Evolutionary conservation across 208 protist species (phyloP).

Genomic region (Wallacemonas sp.): DNA sequence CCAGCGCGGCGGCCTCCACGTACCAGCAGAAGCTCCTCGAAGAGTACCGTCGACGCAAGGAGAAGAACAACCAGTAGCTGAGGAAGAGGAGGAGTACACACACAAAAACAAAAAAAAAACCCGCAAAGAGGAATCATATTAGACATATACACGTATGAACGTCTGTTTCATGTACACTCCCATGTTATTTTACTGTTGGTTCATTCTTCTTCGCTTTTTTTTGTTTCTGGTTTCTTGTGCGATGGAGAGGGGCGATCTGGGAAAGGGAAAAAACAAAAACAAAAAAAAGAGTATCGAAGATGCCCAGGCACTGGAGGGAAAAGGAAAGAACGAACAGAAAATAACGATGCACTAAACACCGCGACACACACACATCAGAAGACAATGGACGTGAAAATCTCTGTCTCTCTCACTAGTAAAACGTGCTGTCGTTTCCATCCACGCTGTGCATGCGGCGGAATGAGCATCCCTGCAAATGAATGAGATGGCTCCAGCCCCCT

Average conservation of each 20-base stretch:
- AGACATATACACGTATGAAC: neutral
- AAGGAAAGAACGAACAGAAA: slow-evolving; percentile 1
- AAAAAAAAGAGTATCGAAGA: too few species aligned
- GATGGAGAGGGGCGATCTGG: too few species aligned
- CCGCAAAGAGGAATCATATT: neutral
- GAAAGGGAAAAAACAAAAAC: too few species aligned
- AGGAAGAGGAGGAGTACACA: slow-evolving; percentile 8
- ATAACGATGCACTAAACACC: neutral
- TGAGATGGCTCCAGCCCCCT: neutral
- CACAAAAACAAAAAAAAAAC: slow-evolving; percentile 10
- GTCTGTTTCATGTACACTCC: too few species aligned
- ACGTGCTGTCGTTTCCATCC: too few species aligned
- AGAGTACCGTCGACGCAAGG: slow-evolving; percentile 57
- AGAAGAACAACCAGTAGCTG: neutral
- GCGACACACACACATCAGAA: neutral
- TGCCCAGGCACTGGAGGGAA: too few species aligned
- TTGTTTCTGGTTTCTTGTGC: neutral
- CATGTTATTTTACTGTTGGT: too few species aligned
- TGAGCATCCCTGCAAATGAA: neutral
- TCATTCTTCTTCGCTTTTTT: slow-evolving; percentile 10
- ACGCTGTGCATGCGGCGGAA: neutral
- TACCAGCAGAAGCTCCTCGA: slow-evolving; percentile 87
- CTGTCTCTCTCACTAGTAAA: too few species aligned
- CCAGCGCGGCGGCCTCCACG: slow-evolving; percentile 65
- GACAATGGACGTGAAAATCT: too few species aligned